Evolutionary conservation across 2,329 filamentous ascomycete species (phyloP).

Genomic region (Ophiostoma tasmaniense): DNA sequence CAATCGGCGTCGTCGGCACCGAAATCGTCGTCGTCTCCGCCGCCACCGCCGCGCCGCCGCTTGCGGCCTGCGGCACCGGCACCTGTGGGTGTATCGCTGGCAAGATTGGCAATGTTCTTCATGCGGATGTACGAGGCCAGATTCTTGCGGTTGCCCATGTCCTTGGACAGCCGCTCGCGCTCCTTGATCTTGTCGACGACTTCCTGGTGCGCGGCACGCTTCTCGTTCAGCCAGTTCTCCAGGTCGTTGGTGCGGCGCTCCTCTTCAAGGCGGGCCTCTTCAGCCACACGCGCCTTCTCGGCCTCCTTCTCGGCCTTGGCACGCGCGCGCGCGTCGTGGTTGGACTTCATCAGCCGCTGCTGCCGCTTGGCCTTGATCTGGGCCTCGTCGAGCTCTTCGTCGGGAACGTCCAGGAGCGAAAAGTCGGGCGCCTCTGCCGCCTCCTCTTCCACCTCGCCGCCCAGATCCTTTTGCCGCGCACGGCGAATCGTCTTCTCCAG

Average conservation of each 20-base stretch:
- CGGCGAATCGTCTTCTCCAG: constrained; percentile 85
- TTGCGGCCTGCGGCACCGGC: constrained; percentile 27
- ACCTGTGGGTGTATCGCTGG: constrained; percentile 66
- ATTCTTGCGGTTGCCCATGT: constrained; percentile 93
- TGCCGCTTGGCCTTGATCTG: constrained; percentile 86
- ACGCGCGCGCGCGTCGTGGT: constrained; percentile 84
- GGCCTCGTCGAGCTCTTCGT: constrained; percentile 88
- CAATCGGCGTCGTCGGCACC: constrained; percentile 96
- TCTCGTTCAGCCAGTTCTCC: constrained; percentile 78
- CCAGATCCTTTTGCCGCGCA: constrained; percentile 86
- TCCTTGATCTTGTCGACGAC: constrained; percentile 83
- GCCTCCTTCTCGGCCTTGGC: constrained; percentile 93
- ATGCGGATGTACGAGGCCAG: constrained; percentile 94
- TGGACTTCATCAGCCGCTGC: constrained; percentile 87
- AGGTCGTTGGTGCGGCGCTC: constrained; percentile 78
- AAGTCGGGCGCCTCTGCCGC: constrained; percentile 76
- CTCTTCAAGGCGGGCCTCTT: constrained; percentile 74
- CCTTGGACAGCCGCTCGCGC: constrained; percentile 82
- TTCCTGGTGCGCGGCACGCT: constrained; percentile 61
- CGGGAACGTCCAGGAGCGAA: constrained; percentile 77
- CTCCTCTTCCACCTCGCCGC: constrained; percentile 47
- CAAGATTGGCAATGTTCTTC: constrained; percentile 95
- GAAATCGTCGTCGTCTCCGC: constrained; percentile 90
- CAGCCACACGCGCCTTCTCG: constrained; percentile 74
- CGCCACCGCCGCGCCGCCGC: constrained; percentile 55